Evolutionary conservation across 768 basidiomycete species (phyloP).

Genomic region (Punctularia strigosozonata): DNA sequence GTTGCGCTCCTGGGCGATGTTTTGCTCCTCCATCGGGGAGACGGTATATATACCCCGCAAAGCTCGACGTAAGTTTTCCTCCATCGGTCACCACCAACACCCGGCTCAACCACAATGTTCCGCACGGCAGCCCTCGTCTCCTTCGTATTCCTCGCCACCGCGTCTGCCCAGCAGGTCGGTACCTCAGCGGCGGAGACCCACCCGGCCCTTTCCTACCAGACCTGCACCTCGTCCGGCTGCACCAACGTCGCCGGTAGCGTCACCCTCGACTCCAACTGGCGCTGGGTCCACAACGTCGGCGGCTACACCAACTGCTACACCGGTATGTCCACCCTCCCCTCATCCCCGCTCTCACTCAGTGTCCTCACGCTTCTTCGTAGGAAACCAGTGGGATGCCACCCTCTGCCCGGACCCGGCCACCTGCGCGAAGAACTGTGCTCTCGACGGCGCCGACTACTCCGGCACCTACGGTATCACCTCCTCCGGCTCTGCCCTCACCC

Average conservation of each 20-base stretch:
- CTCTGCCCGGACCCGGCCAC: slow-evolving; percentile 36
- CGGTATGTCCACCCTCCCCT: too few species aligned
- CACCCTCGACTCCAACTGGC: slow-evolving; percentile 45
- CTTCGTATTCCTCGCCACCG: slow-evolving; percentile 24
- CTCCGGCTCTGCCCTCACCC: too few species aligned
- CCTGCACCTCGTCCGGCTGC: slow-evolving; percentile 35
- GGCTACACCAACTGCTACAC: slow-evolving; percentile 36
- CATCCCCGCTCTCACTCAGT: too few species aligned
- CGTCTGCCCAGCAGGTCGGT: slow-evolving; percentile 38
- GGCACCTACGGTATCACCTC: slow-evolving; percentile 22
- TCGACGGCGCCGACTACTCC: slow-evolving; percentile 23
- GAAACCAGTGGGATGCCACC: slow-evolving; percentile 38
- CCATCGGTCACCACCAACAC: too few species aligned
- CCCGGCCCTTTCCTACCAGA: slow-evolving; percentile 33
- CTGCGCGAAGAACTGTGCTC: slow-evolving; percentile 27
- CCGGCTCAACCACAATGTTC: slow-evolving; percentile 22
- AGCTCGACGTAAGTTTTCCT: too few species aligned
- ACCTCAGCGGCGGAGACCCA: slow-evolving; percentile 35
- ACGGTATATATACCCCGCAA: too few species aligned
- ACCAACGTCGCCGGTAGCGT: slow-evolving; percentile 20
- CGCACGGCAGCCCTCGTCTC: slow-evolving; percentile 15
- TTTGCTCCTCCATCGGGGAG: too few species aligned
- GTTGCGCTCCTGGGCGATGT: too few species aligned
- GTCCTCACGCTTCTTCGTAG: too few species aligned
- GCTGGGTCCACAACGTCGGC: slow-evolving; percentile 27